These are phyloP conservation scores for Tylopilus vinaceipallidus DNA, from an alignment of 768 basidiomycete species.

Conservation along the genomic window DNA sequence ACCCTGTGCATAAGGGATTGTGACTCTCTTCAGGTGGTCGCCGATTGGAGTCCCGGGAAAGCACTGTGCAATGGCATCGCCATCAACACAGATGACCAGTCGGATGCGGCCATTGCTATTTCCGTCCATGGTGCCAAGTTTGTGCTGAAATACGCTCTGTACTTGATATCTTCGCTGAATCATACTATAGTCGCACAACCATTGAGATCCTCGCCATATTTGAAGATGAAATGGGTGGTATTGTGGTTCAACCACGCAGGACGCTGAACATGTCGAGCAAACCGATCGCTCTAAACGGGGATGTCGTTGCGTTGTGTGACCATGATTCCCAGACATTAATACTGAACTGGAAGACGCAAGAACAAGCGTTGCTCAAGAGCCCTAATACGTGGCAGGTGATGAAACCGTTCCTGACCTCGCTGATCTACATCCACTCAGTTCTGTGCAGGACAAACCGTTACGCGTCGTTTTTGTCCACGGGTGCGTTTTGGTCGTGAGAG, in stretches of 20 bases:
- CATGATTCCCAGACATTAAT: conserved; percentile 49
- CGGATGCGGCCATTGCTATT: conserved; percentile 50
- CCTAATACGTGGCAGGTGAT: conserved; percentile 32
- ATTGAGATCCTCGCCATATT: conserved; percentile 31
- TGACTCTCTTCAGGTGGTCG: conserved; percentile 29
- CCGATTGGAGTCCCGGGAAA: conserved; percentile 54
- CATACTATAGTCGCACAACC: conserved; percentile 14
- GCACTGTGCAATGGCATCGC: conserved; percentile 51
- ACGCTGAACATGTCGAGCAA: conserved; percentile 41
- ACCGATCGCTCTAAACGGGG: conserved; percentile 49
- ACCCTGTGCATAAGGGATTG: conserved; percentile 52
- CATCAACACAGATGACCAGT: conserved; percentile 45
- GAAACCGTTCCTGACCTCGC: conserved; percentile 2
- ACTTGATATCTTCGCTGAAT: conserved; percentile 13
- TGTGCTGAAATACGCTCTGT: conserved; percentile 23
- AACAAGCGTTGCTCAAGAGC: conserved; percentile 46
- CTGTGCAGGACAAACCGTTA: conserved; percentile 45
- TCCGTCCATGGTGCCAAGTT: conserved; percentile 48
- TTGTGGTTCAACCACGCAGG: conserved; percentile 31
- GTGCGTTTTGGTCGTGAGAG: conserved; percentile 56
- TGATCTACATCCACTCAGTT: conserved; percentile 8
- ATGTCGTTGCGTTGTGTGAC: conserved; percentile 55
- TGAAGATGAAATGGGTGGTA: conserved; percentile 1
- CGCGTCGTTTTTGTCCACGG: conserved; percentile 49
- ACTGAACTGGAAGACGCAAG: conserved; percentile 51